Conservation (phyloP, 257 asterid genomes). For the Solanum gandarillasii region DNA sequence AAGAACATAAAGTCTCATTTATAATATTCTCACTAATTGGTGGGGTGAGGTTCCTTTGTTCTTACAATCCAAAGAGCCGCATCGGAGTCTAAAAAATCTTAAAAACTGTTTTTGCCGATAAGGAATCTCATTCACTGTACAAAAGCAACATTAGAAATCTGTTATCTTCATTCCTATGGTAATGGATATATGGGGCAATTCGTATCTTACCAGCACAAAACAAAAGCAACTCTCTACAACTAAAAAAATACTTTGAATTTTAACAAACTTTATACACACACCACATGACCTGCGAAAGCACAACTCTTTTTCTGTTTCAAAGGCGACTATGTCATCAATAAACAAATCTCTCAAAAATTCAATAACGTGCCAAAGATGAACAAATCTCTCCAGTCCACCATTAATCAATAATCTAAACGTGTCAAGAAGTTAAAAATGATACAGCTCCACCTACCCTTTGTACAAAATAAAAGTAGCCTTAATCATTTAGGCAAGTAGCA, state of each 20-base stretch:
- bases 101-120: not conserved
- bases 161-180: not conserved
- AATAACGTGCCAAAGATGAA: too few species aligned
- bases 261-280: not conserved
- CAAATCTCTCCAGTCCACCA: not conserved
- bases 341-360: not conserved
- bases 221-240: not conserved
- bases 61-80: too few species aligned
- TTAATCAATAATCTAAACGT: not conserved
- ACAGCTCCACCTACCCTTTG: not conserved
- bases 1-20: not conserved
- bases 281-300: not conserved
- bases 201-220: not conserved
- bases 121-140: not conserved
- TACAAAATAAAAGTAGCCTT: not conserved
- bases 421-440: not conserved
- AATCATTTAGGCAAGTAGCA: too few species aligned
- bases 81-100: not conserved
- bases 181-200: not conserved
- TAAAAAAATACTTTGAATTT: not conserved
- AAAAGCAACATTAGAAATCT: not conserved
- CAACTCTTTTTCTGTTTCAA: not conserved
- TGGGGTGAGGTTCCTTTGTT: too few species aligned
- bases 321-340: not conserved
- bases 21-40: not conserved